Evolutionary conservation across 768 basidiomycete genomes (phyloP), one percentile per base, ranked within the genome.

Genomic region (Exidia glandulosa): DNA sequence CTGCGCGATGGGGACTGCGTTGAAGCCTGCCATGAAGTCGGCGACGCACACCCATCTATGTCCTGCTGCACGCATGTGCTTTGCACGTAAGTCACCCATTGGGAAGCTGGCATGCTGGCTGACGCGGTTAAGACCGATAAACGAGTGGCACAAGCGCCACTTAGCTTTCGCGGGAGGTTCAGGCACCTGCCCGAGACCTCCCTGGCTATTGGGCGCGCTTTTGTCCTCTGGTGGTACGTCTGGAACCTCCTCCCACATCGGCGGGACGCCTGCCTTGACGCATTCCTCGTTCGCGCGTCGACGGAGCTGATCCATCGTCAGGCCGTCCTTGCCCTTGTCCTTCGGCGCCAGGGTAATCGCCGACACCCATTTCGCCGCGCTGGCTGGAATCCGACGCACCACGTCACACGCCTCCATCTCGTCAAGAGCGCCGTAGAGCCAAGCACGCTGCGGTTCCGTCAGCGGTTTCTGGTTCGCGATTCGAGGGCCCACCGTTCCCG

Each of bases 91-190:
- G 61, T 79, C 70, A 0, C 77, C 67, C 59, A 64, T 64, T 1
- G 63, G 65, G 59, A 70, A 65, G 1, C 63, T 56, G 3, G 68
- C 62, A 5, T 65, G 56, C 14, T 62, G 41, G 1, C 66, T 66
- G 3, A 61, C 62, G 2, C 61, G 58, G 59, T 70, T 72, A 31
- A 79, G 62, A 32, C 71, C 65, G 0, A 45, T 61, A 54, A 74
- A 79, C n/a, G n/a, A n/a, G n/a, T n/a, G n/a, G n/a, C n/a, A n/a
- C n/a, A n/a, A n/a, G n/a, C n/a, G n/a, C n/a, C n/a, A n/a, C n/a
- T n/a, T n/a, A n/a, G n/a, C n/a, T n/a, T 56, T 73, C 72, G 45
- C 75, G 75, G 62, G 73, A 75, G 0, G 76, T 63, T 4, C 73
- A 23, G 23, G 74, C 72, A 77, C 45, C 73, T 73, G 13, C 27